Evolutionary conservation across 2,329 filamentous ascomycete genomes (phyloP), one percentile per base, ranked within the genome.

Genomic region (Claviceps sp.): DNA sequence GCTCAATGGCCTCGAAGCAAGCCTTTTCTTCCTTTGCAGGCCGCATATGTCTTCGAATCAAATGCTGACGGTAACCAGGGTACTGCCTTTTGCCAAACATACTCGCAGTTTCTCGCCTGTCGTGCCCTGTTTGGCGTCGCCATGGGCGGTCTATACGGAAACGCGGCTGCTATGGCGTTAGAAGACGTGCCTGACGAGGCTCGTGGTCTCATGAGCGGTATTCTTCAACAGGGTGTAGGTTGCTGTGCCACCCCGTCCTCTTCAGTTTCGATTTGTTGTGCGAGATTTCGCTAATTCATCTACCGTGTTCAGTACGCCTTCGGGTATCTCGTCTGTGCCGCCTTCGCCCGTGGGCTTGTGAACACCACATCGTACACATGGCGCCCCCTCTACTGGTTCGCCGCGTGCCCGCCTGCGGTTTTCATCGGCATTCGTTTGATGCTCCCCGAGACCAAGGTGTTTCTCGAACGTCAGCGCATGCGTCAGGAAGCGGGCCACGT

Each of bases 311-410:
- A 72, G 67, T 88, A 73, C 70, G 85, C 67, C 1, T 73, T 78
- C 50, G 76, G 86, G 13, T 90, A 89, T 62, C 73, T 86, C 1
- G 68, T 79, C 11, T 73, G 73, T 2, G 68, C 76, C 0, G 77
- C 78, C 14, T 81, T 86, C 57, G 67, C 78, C 11, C 72, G 81
- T 7, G 87, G 74, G 4, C 75, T 93, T 6, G 79, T 90, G 48
- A 71, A 86, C 65, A 93, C 88, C 1, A 91, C 88, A 0, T 66
- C 80, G 1, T 84, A 94, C 62, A 82, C 77, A 50, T 95, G 89
- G 89, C 76, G 89, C 7, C 87, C 88, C 0, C 72, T 95, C 0
- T 95, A 83, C 72, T 95, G 89, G 88, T 95, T 95, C 65, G 88
- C 84, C 13, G 87, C 88, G 5, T 78, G 83, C 40, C 86, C 87